Evolutionary conservation across 768 basidiomycete species (phyloP).

Genomic region (Lactarius hatsudake): DNA sequence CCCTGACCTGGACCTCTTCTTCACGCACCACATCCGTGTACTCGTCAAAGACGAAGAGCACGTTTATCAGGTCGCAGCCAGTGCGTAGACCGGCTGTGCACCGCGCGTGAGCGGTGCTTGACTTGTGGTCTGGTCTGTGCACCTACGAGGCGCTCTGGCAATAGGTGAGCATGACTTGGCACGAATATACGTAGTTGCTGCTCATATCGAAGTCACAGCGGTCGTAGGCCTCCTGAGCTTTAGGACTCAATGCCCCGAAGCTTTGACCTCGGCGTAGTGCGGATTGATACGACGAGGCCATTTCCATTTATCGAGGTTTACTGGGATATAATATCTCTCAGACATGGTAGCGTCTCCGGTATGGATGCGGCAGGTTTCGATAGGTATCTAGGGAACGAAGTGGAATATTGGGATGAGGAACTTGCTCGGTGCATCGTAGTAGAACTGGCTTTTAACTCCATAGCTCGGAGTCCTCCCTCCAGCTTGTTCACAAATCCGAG

Average conservation of each 20-base stretch:
- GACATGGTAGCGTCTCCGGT: slow-evolving; percentile 4
- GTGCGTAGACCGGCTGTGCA: slow-evolving; percentile 22
- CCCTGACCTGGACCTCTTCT: slow-evolving; percentile 24
- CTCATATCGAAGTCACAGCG: slow-evolving; percentile 30
- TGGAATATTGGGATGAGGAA: background rate
- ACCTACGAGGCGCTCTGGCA: slow-evolving; percentile 28
- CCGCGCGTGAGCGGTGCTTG: background rate
- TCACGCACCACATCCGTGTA: slow-evolving; percentile 27
- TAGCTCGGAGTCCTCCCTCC: background rate
- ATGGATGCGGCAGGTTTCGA: background rate
- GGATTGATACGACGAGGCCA: slow-evolving; percentile 31
- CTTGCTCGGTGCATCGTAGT: background rate
- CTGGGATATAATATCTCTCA: slow-evolving; percentile 20
- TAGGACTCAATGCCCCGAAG: slow-evolving; percentile 28
- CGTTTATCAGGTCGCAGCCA: slow-evolving; percentile 32
- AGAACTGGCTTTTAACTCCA: background rate
- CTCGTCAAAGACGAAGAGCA: slow-evolving; percentile 32
- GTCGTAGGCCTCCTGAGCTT: slow-evolving; percentile 29
- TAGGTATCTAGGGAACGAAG: background rate
- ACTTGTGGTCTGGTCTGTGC: background rate
- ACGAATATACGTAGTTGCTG: background rate
- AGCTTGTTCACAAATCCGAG: background rate
- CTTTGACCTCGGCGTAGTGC: slow-evolving; percentile 28
- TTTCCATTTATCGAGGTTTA: slow-evolving; percentile 28
- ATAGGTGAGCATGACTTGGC: background rate